Evolutionary conservation across 164 flowering plant genomes (phyloP).

Genomic region (Berberis thunbergii): DNA sequence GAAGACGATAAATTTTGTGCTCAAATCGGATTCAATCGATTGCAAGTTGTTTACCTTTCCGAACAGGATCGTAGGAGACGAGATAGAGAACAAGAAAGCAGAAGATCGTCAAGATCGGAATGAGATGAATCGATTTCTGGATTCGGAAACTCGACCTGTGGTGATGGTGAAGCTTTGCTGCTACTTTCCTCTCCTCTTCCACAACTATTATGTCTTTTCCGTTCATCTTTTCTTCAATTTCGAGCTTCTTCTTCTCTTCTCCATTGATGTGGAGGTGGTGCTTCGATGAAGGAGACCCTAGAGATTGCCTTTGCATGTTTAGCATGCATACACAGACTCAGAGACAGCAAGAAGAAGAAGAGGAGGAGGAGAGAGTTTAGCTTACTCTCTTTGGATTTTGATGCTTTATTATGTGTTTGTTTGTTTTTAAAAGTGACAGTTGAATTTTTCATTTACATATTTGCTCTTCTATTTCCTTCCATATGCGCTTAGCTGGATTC

Average conservation of each 20-base stretch:
- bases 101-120: constrained; percentile 51
- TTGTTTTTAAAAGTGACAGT: too few relatives aligned
- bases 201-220: not conserved
- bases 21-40: too few relatives aligned
- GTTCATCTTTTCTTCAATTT: constrained; percentile 8
- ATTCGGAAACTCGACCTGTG: constrained; percentile 15
- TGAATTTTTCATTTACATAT: too few relatives aligned
- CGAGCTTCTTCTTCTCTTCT: not conserved
- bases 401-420: too few relatives aligned
- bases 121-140: constrained; percentile 47
- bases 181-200: constrained; percentile 8
- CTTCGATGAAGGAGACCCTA: constrained; percentile 33
- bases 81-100: constrained; percentile 66
- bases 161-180: constrained; percentile 14
- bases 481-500: too few relatives aligned
- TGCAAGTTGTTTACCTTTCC: constrained; percentile 26
- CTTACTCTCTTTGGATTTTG: too few relatives aligned
- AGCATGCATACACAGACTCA: not conserved
- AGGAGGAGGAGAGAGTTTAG: not conserved
- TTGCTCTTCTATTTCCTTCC: too few relatives aligned
- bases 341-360: not conserved
- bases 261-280: constrained; percentile 22
- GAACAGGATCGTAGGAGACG: constrained; percentile 56
- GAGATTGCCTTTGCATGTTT: constrained; percentile 57
- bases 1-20: not conserved